phyloP scores from a whole-genome alignment of 83 land plant species.

The Diphasiastrum complanatum region DNA sequence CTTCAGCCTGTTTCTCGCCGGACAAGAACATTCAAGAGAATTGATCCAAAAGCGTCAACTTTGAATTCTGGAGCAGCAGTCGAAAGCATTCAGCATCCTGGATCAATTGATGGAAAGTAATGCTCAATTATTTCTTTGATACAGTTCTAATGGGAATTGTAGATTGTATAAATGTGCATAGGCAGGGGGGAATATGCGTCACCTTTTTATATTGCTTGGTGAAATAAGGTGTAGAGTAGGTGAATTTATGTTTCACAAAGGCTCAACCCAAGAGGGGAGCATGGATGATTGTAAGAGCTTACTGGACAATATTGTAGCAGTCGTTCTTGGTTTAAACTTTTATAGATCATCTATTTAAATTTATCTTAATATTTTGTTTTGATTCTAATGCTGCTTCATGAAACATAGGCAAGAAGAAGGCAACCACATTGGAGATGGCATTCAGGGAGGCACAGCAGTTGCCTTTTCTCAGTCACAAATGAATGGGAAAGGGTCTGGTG shows the following conservation, averaged over 20 bases:
- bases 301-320: too few species aligned
- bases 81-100: slow-evolving; percentile 39
- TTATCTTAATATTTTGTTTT: background rate
- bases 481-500: slow-evolving; percentile 30
- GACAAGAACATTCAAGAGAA: slow-evolving; percentile 43
- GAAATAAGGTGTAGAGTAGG: slow-evolving; percentile 52
- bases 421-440: slow-evolving; percentile 28
- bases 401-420: slow-evolving; percentile 68
- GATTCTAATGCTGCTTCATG: background rate
- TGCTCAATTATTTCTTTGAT: too few species aligned
- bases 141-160: background rate
- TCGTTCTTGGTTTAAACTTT: too few species aligned
- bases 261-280: too few species aligned
- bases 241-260: too few species aligned
- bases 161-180: background rate
- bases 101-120: slow-evolving; percentile 73
- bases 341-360: too few species aligned
- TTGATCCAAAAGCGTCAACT: slow-evolving; percentile 1
- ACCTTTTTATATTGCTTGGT: too few species aligned
- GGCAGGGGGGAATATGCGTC: background rate
- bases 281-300: too few species aligned
- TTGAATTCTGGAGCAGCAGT: slow-evolving; percentile 25
- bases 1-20: slow-evolving; percentile 72
- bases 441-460: slow-evolving; percentile 43
- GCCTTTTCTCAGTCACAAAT: slow-evolving; percentile 17